These are phyloP conservation scores for Saccharomyces kudriavzevii DNA, from an alignment of 805 yeast genomes.

Conservation along the genomic window DNA sequence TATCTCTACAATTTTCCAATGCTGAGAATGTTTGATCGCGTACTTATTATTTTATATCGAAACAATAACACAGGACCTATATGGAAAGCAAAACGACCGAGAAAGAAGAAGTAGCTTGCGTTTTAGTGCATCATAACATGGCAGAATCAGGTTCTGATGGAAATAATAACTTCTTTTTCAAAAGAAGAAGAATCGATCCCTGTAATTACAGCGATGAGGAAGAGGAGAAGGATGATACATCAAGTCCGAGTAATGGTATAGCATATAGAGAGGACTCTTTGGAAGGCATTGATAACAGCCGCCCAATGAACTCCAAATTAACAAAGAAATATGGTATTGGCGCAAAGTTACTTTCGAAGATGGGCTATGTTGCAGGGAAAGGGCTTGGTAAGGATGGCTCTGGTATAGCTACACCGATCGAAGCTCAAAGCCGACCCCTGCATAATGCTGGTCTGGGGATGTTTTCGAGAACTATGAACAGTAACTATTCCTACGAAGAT, in stretches of 20 bases:
- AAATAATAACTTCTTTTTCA: not conserved
- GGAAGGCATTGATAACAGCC: not conserved
- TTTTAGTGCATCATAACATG: not conserved
- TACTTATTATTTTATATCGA: not conserved
- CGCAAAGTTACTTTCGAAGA: slow-evolving; percentile 61
- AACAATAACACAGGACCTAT: not conserved
- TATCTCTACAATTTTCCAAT: not conserved
- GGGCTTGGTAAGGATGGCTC: slow-evolving; percentile 71
- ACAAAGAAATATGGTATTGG: slow-evolving; percentile 68
- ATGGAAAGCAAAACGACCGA: not conserved
- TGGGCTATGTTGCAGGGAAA: slow-evolving; percentile 82
- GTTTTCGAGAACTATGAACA: slow-evolving; percentile 38
- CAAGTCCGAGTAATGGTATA: not conserved
- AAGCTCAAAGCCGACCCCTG: slow-evolving; percentile 51
- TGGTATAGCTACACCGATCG: slow-evolving; percentile 79
- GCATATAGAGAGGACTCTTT: not conserved
- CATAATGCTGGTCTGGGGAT: slow-evolving; percentile 66
- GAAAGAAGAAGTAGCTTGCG: not conserved
- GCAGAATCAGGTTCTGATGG: not conserved
- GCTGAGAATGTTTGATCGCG: not conserved
- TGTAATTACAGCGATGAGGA: slow-evolving; percentile 19
- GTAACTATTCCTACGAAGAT: slow-evolving; percentile 11
- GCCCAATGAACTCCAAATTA: slow-evolving; percentile 4
- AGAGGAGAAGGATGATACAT: slow-evolving; percentile 14
- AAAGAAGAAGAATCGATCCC: slow-evolving; percentile 6